A percentile compares a stretch with the other conserved stretches of the same genome.
Conservation (phyloP, 495 filamentous ascomycete genomes). For the Eremomyces bilateralis region DNA sequence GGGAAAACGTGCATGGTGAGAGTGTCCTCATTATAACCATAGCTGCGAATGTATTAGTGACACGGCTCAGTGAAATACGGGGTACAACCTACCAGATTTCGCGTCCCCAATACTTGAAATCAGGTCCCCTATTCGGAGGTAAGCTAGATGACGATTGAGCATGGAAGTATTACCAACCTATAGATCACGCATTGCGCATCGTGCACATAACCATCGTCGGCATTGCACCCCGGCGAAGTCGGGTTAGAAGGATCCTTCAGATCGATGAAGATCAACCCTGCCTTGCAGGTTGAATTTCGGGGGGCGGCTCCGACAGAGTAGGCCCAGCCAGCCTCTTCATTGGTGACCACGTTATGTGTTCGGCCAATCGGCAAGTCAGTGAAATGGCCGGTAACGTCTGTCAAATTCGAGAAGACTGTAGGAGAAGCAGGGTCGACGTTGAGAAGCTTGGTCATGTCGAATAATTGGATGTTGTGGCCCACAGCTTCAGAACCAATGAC, state of each 20-base stretch:
- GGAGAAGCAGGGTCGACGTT: slow-evolving; percentile 3
- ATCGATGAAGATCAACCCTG: slow-evolving; percentile 6
- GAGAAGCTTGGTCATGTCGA: slow-evolving; percentile 25
- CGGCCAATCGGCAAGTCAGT: slow-evolving; percentile 4
- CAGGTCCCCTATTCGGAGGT: too few relatives aligned
- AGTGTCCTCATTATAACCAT: slow-evolving; percentile 32
- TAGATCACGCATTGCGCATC: slow-evolving; percentile 33
- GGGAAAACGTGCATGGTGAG: slow-evolving; percentile 17
- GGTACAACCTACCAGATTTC: too few relatives aligned
- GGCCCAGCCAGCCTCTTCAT: slow-evolving; percentile 2
- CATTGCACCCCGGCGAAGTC: slow-evolving; percentile 5
- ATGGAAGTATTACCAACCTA: too few relatives aligned
- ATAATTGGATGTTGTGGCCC: slow-evolving; percentile 29
- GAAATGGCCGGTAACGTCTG: slow-evolving; percentile 4
- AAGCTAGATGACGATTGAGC: too few relatives aligned
- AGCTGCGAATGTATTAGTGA: too few relatives aligned
- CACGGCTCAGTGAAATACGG: too few relatives aligned
- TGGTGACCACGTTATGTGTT: slow-evolving; percentile 6
- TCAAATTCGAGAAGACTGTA: slow-evolving; percentile 2
- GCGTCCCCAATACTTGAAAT: slow-evolving; percentile 26
- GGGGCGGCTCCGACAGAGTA: slow-evolving; percentile 5
- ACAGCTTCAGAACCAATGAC: slow-evolving; percentile 28
- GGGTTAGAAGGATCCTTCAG: slow-evolving; percentile 5
- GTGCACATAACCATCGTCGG: slow-evolving; percentile 8
- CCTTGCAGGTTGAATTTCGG: slow-evolving; percentile 2